A percentile compares a stretch with the other conserved stretches of the same genome.
Conservation (phyloP, 202 grass and related monocot genomes). For the Digitaria exilis region DNA sequence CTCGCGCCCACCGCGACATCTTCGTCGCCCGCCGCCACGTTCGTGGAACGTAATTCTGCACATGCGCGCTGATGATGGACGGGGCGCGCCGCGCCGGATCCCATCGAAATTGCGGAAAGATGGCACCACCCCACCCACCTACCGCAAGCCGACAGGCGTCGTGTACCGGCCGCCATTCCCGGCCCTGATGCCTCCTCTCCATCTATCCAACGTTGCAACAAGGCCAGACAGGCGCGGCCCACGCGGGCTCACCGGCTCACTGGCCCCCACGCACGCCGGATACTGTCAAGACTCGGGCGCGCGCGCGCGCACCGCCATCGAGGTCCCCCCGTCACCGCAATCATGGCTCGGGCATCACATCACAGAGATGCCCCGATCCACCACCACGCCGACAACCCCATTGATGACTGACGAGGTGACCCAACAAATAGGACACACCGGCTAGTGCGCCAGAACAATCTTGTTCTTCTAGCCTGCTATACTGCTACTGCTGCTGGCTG, state of each 20-base stretch:
- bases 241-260: no score
- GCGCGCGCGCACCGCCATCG: not conserved
- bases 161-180: constrained; percentile 22
- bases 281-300: not conserved
- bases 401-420: not conserved
- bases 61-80: not conserved
- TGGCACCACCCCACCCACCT: not conserved
- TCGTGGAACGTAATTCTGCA: not conserved
- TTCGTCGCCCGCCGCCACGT: not conserved
- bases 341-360: not conserved
- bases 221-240: no score
- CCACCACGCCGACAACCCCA: constrained; percentile 14
- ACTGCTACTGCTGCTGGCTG: no score
- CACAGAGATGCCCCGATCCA: not conserved
- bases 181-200: not conserved
- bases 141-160: constrained; percentile 25
- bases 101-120: no score
- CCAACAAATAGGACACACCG: constrained; percentile 8
- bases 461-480: no score
- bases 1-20: not conserved
- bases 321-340: not conserved
- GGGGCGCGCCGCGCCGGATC: not conserved
- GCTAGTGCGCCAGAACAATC: not conserved
- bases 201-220: not conserved
- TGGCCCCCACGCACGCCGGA: not conserved